Conservation (phyloP, 2,329 filamentous ascomycete species). For the Herpotrichia juniperi region DNA sequence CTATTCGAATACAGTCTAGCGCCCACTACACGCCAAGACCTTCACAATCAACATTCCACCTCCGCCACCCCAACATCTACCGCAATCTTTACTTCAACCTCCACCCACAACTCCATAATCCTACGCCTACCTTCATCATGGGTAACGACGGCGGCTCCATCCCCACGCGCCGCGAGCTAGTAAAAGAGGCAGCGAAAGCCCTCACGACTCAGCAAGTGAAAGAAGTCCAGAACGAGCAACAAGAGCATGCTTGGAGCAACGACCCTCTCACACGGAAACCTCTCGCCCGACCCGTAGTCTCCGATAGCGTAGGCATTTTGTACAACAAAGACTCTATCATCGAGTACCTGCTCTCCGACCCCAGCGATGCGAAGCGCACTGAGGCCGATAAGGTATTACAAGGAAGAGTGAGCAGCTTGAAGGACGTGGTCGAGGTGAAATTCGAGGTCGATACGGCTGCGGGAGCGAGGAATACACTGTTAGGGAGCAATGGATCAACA, state of each 20-base stretch:
- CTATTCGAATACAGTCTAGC: not conserved
- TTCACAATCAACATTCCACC: not conserved
- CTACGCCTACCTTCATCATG: slow-evolving; percentile 60
- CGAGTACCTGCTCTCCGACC: slow-evolving; percentile 65
- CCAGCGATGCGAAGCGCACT: slow-evolving; percentile 59
- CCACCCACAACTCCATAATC: slow-evolving; percentile 1
- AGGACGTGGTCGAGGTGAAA: slow-evolving; percentile 86
- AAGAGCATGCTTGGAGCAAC: slow-evolving; percentile 83
- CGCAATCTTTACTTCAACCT: not conserved
- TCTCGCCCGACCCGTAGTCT: slow-evolving; percentile 77
- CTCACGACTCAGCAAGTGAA: slow-evolving; percentile 87
- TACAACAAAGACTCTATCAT: slow-evolving; percentile 96
- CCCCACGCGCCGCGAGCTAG: slow-evolving; percentile 91
- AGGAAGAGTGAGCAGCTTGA: slow-evolving; percentile 74
- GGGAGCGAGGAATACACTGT: slow-evolving; percentile 34
- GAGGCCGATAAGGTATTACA: slow-evolving; percentile 68
- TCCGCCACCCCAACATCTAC: too few relatives aligned
- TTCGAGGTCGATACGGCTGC: slow-evolving; percentile 63
- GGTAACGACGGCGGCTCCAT: slow-evolving; percentile 98
- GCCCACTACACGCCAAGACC: not conserved
- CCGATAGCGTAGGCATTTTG: slow-evolving; percentile 80
- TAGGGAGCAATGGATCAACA: slow-evolving; percentile 49
- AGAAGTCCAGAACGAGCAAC: slow-evolving; percentile 82
- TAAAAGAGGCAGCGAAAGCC: slow-evolving; percentile 86
- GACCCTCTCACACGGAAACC: slow-evolving; percentile 84